Evolutionary conservation across 1,139 yeast species (phyloP).

Genomic region (Pneumocystis wakefieldiae): DNA sequence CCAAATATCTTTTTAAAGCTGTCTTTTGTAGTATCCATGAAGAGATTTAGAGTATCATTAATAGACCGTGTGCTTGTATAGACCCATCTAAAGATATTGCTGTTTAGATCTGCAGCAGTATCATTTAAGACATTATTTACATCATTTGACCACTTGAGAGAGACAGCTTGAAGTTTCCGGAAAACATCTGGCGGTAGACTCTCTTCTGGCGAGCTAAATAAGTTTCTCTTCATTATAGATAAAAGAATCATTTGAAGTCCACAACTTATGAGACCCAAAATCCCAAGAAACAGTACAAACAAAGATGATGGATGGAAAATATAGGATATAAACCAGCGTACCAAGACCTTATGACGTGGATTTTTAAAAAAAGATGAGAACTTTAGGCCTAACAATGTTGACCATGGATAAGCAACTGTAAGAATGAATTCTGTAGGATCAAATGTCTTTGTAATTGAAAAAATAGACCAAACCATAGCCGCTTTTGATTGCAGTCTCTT

Average conservation of each 20-base stretch:
- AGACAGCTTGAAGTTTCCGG: constrained; percentile 14
- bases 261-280: constrained; percentile 31
- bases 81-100: constrained; percentile 53
- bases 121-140: constrained; percentile 35
- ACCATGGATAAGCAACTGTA: constrained; percentile 12
- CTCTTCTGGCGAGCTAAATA: constrained; percentile 15
- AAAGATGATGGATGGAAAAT: constrained; percentile 21
- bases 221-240: constrained; percentile 16
- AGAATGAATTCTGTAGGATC: constrained; percentile 16
- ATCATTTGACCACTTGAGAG: constrained; percentile 34
- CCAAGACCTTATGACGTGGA: constrained; percentile 7
- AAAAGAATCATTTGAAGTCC: constrained; percentile 31
- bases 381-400: constrained; percentile 10
- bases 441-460: constrained; percentile 11
- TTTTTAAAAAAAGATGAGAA: constrained; percentile 5
- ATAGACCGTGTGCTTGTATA: constrained; percentile 38
- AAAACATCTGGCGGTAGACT: constrained; percentile 7
- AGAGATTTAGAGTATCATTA: constrained; percentile 39
- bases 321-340: constrained; percentile 25
- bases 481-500: constrained; percentile 23
- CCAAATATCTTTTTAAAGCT: constrained; percentile 48
- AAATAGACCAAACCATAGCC: constrained; percentile 8
- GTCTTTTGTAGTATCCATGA: constrained; percentile 37
- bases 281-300: constrained; percentile 27
- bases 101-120: constrained; percentile 40